Evolutionary conservation across 768 basidiomycete species (phyloP), one percentile per base, ranked within the genome.

Genomic region (Suillus bovinus): DNA sequence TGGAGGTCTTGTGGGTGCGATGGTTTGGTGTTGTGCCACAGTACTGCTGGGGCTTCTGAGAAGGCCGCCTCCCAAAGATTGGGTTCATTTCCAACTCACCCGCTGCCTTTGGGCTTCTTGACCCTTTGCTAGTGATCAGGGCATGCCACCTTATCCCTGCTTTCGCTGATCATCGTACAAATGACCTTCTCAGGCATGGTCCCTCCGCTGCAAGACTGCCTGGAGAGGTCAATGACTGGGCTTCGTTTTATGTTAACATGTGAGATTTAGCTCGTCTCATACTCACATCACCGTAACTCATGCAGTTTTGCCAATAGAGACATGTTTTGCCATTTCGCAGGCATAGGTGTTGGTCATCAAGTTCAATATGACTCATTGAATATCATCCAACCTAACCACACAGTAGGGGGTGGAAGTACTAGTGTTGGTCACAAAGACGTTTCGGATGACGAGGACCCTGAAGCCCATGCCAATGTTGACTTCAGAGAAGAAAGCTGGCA

Each of bases 241-340:
- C n/a, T 22, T 44, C 42, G 1, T 44, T 44, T 44, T 44, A 44
- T 22, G 42, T 44, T 5, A 44, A 44, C 4, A 44, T 44, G 42
- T 44, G 42, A 44, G n/a, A 22, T 22, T 44, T 13, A 2, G 10
- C 4, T 13, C 9, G 11, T 0, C 2, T 22, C 11, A 44, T 44
- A 13, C 11, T 44, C 42, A 44, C 2, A 31, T 22, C 17, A 55
- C 11, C 22, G 4, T 13, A 29, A 34, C 31, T 20, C 20, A 1
- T 7, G 0, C 3, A 67, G 66, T 7, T 67, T 64, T 2, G 47
- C 57, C 2, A 42, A 66, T 14, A n/a, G 41, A 14, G 64, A 67
- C 20, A 63, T 67, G 61, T 66, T 62, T 58, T 31, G 20, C 0
- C 22, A 5, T 11, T 66, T 56, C 14, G 36, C 58, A 29, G 58